phyloP scores from a whole-genome alignment of 495 filamentous ascomycete species.

The Penicillium ochrochloron region DNA sequence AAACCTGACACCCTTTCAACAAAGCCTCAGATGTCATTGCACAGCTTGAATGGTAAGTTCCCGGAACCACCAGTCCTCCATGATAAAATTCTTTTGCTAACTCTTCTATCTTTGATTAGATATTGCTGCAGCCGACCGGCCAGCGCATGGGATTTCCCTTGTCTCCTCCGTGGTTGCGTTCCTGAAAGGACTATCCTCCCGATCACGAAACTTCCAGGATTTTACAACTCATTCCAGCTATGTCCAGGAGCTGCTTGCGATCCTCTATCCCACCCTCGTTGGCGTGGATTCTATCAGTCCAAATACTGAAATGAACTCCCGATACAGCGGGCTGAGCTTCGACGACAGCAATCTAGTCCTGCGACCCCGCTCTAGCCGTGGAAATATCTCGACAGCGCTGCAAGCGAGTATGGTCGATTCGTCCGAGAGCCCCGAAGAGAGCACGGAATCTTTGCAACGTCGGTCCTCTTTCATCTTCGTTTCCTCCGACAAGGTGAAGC shows the following conservation, averaged over 20 bases:
- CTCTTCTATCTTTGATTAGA: conserved; percentile 13
- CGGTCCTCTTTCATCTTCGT: conserved; percentile 91
- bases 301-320: conserved; percentile 79
- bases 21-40: conserved; percentile 28
- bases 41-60: conserved; percentile 27
- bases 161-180: conserved; percentile 79
- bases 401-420: conserved; percentile 68
- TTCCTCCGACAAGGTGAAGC: conserved; percentile 65
- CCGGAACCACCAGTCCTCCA: too few species aligned
- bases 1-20: conserved; percentile 3
- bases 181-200: conserved; percentile 72
- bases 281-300: conserved; percentile 80
- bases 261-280: conserved; percentile 83
- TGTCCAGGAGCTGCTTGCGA: conserved; percentile 72
- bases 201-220: conserved; percentile 75
- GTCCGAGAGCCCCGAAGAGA: conserved; percentile 48
- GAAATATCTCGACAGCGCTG: conserved; percentile 60
- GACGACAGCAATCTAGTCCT: conserved; percentile 84
- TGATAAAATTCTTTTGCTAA: background rate
- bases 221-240: conserved; percentile 80
- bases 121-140: conserved; percentile 15
- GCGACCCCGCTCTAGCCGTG: conserved; percentile 65
- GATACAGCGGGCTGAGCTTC: conserved; percentile 78
- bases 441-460: conserved; percentile 64
- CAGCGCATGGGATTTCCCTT: conserved; percentile 41